Evolutionary conservation across 2,329 filamentous ascomycete genomes (phyloP), one percentile per base, ranked within the genome.

Genomic region (Gnomoniopsis sp.): DNA sequence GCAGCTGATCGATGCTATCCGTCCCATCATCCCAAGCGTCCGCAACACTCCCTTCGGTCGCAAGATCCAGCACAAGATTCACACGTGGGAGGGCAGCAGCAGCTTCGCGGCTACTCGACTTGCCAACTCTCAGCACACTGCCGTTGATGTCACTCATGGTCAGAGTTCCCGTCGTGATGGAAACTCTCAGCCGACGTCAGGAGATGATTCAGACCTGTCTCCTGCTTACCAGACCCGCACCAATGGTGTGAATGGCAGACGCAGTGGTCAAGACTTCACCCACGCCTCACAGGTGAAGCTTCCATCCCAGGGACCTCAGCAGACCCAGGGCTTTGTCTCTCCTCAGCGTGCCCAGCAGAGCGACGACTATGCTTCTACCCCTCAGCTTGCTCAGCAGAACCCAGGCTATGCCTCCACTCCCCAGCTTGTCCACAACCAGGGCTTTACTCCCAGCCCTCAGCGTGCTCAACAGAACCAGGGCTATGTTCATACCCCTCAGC

Each of bases 1-100:
- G 59, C 85, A 85, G 49, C 81, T 99, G 47, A 87, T 96, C 49
- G 92, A 98, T 62, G 81, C 84, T 38, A 92, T 98, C 67, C 90
- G 92, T 43, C 91, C 93, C 1, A 87, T 96, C 62, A 78, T 98
- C 43, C 89, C 91, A 3, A 80, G 85, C 46, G 96, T 98, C 63
- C 91, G 93, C 63, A 88, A 90, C 67, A 97, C 93, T 46, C 93
- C 95, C 3, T 95, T 98, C 71, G 95, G 95, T 55, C 93, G 95
- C 65, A 91, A 95, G 62, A 96, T 98, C 68, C 88, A 90, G 70
- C 89, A 89, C 71, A 98, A 98, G 81, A 89, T 99, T 58, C 79
- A 85, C 64, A 77, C 82, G 26, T 81, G 81, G 62, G 85, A 88
- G 59, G 62, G 59, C 41, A 73, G 72, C 64, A 77, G 72, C 58